Evolutionary conservation across 192 early-diverging fungal genomes (phyloP).

Genomic region (Gryganskiella cystojenkinii): DNA sequence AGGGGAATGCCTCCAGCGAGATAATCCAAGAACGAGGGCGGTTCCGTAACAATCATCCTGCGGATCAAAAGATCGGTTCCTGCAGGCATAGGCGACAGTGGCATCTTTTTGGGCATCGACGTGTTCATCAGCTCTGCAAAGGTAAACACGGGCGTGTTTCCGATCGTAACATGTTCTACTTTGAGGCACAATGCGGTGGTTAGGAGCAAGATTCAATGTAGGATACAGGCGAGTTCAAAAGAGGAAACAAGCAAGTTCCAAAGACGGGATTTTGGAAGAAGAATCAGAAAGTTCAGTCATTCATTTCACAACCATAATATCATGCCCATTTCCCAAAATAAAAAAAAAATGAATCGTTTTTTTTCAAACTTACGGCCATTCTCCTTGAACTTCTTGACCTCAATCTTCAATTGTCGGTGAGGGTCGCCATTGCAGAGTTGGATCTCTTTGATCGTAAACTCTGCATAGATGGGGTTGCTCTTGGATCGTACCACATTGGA

Average conservation of each 20-base stretch:
- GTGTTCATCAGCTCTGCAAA: conserved; percentile 30
- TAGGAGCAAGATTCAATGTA: too few relatives aligned
- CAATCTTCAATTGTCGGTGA: conserved; percentile 41
- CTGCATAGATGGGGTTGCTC: conserved; percentile 41
- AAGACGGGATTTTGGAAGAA: too few relatives aligned
- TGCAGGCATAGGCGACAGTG: conserved; percentile 43
- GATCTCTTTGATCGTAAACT: conserved; percentile 47
- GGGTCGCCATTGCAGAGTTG: conserved; percentile 53
- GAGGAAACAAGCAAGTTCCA: too few relatives aligned
- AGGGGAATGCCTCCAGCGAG: conserved; percentile 63
- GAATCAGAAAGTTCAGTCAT: too few relatives aligned
- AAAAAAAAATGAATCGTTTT: not conserved
- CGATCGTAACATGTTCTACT: conserved; percentile 50
- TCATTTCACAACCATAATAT: not conserved
- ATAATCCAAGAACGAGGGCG: conserved; percentile 66
- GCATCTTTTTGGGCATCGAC: conserved; percentile 26
- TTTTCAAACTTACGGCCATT: conserved; percentile 34
- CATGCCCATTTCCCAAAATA: not conserved
- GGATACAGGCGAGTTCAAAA: too few relatives aligned
- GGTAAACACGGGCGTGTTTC: conserved; percentile 28
- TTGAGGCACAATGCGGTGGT: too few relatives aligned
- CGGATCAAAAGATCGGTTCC: conserved; percentile 34
- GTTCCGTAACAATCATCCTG: conserved; percentile 53
- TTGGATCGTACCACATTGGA: conserved; percentile 19
- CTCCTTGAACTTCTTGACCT: conserved; percentile 47